These are phyloP conservation scores for Hypericum androsaemum DNA, from an alignment of 345 rosid genomes.

Conservation along the genomic window DNA sequence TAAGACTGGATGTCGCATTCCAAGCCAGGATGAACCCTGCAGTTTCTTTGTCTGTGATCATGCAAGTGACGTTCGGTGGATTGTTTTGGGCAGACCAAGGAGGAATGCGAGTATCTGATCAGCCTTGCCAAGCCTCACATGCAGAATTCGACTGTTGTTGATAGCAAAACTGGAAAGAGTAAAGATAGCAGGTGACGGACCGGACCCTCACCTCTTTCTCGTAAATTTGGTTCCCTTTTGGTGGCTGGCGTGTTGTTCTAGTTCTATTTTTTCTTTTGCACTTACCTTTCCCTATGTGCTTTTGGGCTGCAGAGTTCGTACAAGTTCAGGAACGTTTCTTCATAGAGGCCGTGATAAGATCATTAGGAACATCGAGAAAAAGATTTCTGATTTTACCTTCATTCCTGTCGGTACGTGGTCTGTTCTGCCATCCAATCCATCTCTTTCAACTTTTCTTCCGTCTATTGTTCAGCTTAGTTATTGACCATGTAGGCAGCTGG, in stretches of 20 bases:
- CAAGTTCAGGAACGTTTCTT: slow-evolving; percentile 84
- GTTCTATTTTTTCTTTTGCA: not conserved
- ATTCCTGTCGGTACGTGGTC: slow-evolving; percentile 64
- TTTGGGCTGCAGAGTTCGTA: slow-evolving; percentile 56
- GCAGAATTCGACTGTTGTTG: slow-evolving; percentile 82
- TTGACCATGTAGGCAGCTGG: no score
- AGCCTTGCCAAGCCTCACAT: slow-evolving; percentile 70
- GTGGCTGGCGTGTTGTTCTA: no score
- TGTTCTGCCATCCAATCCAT: slow-evolving; percentile 4
- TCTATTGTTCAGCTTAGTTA: not conserved
- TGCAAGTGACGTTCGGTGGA: not conserved
- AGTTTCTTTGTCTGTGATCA: no score
- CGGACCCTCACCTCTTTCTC: no score
- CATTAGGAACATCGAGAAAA: slow-evolving; percentile 66
- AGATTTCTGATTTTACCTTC: slow-evolving; percentile 82
- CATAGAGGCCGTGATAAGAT: slow-evolving; percentile 67
- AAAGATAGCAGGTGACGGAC: slow-evolving; percentile 64
- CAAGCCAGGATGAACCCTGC: no score
- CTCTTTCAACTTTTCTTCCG: not conserved
- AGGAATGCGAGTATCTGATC: slow-evolving; percentile 75
- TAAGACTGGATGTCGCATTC: no score
- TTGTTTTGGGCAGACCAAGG: slow-evolving; percentile 42
- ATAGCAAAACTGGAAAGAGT: slow-evolving; percentile 74
- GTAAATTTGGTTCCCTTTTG: no score
- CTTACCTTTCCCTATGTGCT: slow-evolving; percentile 5